Evolutionary conservation across 352 stramenopile species (phyloP), one percentile per base, ranked within the genome.

Genomic region (Pythium angustatum): DNA sequence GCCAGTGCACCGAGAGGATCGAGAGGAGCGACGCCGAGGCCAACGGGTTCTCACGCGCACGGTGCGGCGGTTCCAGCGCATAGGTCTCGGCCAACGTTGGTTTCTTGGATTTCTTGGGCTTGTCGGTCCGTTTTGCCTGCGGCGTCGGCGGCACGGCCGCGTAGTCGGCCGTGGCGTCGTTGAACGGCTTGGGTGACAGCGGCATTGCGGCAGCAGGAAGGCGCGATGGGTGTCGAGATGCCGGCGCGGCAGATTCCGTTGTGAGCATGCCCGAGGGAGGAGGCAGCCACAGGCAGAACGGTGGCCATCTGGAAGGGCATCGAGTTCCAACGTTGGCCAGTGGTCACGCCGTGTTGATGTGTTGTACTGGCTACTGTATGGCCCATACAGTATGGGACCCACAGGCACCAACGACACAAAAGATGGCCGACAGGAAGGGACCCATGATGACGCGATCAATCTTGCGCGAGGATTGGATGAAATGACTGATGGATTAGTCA

Each of bases 1-100:
- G 62, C 73, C 73, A 85, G 6, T 68, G 52, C 14, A 70, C 58
- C 26, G 67, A 67, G 22, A 82, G 57, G 19, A 72, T 64, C 27
- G 76, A 82, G 22, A 58, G 15, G 19, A 74, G 24, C 12, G 72
- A 79, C 10, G 78, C 78, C 1, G 34, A 68, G 3, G 58, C 60
- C 27, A 85, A 55, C 40, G 77, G 77, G 47, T 81, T 85, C 1
- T 59, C 31, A 14, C 57, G 67, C 34, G 22, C 5, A 10, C 14
- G 15, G 58, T 63, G 62, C 19, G 60, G 61, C 22, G 53, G 10
- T 15, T 65, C 66, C 14, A 45, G 66, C 34, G 58, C 65, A 31
- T 72, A 67, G 31, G 96, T 22, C 30, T 70, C 63, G 41, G 56
- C 40, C 19, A 56, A 49, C 31, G 54, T 54, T 10, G 31, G 58